Conservation (phyloP, 2,329 filamentous ascomycete genomes). For the Colletotrichum truncatum region DNA sequence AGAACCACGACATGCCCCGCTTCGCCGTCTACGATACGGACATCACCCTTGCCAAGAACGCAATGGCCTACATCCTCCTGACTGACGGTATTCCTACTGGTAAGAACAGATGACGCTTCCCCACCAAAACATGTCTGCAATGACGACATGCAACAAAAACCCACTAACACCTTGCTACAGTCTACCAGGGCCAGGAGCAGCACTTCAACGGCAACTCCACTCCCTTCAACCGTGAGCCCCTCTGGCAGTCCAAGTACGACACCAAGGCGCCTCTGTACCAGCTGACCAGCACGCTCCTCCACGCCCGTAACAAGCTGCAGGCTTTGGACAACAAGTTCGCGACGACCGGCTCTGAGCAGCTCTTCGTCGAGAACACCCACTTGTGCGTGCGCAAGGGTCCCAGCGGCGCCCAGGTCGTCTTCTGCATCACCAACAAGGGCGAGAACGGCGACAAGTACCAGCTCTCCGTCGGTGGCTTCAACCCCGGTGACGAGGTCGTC, state of each 20-base stretch:
- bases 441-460: constrained; percentile 20
- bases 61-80: constrained; percentile 68
- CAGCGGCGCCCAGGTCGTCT: constrained; percentile 26
- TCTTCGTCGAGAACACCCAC: constrained; percentile 27
- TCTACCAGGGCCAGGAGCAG: constrained; percentile 75
- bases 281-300: constrained; percentile 16
- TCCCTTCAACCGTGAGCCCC: constrained; percentile 63
- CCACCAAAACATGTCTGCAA: too few relatives aligned
- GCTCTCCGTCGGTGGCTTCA: constrained; percentile 26
- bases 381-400: constrained; percentile 27
- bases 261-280: constrained; percentile 56
- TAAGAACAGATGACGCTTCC: neutral
- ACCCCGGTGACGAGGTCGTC: constrained; percentile 22
- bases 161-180: constrained; percentile 29
- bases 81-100: constrained; percentile 67
- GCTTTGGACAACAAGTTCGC: constrained; percentile 5
- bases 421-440: constrained; percentile 30
- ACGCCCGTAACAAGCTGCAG: constrained; percentile 23
- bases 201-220: constrained; percentile 59
- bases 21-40: constrained; percentile 63
- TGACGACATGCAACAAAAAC: neutral
- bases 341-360: constrained; percentile 25
- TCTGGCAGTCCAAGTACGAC: constrained; percentile 64
- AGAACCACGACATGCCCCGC: constrained; percentile 65
- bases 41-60: constrained; percentile 66